Conservation (phyloP, 805 yeast species). For the Dipodascus geniculatus region DNA sequence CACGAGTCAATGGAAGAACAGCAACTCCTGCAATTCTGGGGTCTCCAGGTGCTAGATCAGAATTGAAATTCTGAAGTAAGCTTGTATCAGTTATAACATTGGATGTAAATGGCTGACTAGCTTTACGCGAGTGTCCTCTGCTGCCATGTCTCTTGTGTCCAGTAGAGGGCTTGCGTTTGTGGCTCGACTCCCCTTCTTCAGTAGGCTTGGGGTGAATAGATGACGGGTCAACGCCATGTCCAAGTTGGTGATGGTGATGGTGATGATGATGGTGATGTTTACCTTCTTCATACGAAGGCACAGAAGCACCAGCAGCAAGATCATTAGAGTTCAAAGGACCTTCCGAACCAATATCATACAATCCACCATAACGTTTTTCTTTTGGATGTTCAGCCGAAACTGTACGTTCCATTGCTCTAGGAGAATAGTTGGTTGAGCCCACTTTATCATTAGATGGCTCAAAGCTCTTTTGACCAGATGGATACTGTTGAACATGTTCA, state of each 20-base stretch:
- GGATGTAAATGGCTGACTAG: not conserved
- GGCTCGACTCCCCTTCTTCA: not conserved
- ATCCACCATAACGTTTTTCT: not conserved
- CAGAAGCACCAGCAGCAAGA: not conserved
- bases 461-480: too few species aligned
- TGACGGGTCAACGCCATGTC: not conserved
- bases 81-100: not conserved
- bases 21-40: constrained; percentile 1
- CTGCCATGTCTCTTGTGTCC: not conserved
- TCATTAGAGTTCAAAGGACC: not conserved
- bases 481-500: too few species aligned
- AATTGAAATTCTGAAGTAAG: not conserved
- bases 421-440: too few species aligned
- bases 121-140: not conserved
- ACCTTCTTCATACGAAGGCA: not conserved
- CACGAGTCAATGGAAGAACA: not conserved
- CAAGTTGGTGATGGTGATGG: not conserved
- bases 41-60: not conserved
- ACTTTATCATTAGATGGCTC: too few species aligned
- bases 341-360: not conserved
- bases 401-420: not conserved
- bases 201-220: not conserved
- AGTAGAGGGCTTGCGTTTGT: not conserved
- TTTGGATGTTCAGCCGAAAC: not conserved
- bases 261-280: not conserved